A percentile compares a stretch with the other conserved stretches of the same genome.
Evolutionary conservation across 2,329 filamentous ascomycete species (phyloP).

Genomic region (Fusarium sarcochroum): DNA sequence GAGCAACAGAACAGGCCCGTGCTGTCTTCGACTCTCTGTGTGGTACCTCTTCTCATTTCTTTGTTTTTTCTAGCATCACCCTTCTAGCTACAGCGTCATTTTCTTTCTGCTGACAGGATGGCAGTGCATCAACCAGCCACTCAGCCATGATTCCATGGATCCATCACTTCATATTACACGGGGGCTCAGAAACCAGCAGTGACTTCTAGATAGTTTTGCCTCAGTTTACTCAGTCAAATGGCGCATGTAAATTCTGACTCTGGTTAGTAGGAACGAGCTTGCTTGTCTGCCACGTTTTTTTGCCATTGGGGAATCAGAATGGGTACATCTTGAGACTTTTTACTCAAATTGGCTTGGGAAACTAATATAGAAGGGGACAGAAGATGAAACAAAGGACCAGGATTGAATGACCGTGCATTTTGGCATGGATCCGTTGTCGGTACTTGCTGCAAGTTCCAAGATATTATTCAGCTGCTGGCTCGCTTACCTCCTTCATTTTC

Average conservation of each 20-base stretch:
- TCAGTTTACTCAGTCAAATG: not conserved
- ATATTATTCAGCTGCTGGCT: conserved; percentile 30
- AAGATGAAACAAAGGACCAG: conserved; percentile 36
- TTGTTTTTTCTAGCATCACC: not conserved
- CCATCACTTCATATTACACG: not conserved
- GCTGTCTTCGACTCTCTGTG: conserved; percentile 7
- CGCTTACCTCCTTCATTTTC: conserved; percentile 30
- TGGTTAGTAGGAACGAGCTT: conserved; percentile 1
- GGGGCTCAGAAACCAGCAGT: not conserved
- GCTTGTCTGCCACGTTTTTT: conserved; percentile 32
- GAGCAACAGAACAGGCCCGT: conserved; percentile 13
- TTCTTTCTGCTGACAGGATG: conserved; percentile 28
- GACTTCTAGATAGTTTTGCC: not conserved
- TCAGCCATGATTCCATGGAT: not conserved
- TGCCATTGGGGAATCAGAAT: conserved; percentile 16
- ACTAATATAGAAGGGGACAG: conserved; percentile 17
- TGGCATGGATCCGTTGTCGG: conserved; percentile 32
- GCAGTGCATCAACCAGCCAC: conserved; percentile 23
- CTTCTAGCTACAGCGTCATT: conserved; percentile 22
- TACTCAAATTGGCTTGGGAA: conserved; percentile 16
- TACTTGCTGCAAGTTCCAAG: conserved; percentile 16
- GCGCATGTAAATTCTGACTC: not conserved
- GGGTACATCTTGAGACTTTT: conserved; percentile 2
- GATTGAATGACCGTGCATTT: conserved; percentile 25
- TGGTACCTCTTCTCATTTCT: conserved; percentile 8